Percentiles rank a stretch among this genome's conserved stretches.
Evolutionary conservation across 1,139 yeast species (phyloP).

Genomic region (Kodamaea suecica): DNA sequence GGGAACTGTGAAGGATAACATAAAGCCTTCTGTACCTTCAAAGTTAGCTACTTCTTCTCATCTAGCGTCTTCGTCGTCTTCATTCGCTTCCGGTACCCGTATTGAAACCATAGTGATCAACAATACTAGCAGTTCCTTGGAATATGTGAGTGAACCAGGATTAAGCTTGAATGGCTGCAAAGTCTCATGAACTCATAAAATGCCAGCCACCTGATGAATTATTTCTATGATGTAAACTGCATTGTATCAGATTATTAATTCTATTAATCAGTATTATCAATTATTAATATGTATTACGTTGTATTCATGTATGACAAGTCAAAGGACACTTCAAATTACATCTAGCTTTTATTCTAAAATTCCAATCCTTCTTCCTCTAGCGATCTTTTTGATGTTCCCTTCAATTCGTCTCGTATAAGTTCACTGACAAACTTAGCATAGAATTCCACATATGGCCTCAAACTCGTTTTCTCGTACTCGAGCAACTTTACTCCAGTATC

Average conservation of each 20-base stretch:
- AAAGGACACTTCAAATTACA: too few species aligned
- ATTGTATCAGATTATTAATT: too few species aligned
- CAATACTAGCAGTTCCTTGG: slow-evolving; percentile 38
- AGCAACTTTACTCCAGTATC: slow-evolving; percentile 17
- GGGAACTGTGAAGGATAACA: background rate
- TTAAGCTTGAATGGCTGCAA: background rate
- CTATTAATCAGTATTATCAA: too few species aligned
- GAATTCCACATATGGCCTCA: slow-evolving; percentile 71
- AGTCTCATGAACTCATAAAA: background rate
- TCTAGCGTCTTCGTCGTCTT: background rate
- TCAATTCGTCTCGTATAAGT: slow-evolving; percentile 55
- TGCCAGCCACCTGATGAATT: too few species aligned
- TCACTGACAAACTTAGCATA: slow-evolving; percentile 63
- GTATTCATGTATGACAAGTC: too few species aligned
- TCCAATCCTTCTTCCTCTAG: slow-evolving; percentile 30
- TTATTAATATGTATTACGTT: too few species aligned
- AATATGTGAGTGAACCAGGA: slow-evolving; percentile 14
- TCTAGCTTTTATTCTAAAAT: too few species aligned
- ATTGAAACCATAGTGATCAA: slow-evolving; percentile 38
- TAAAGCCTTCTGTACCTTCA: too few species aligned
- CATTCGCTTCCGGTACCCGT: slow-evolving; percentile 9
- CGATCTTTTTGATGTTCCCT: slow-evolving; percentile 41
- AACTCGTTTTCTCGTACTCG: slow-evolving; percentile 64
- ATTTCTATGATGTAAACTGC: too few species aligned
- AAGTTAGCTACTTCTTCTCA: too few species aligned